Evolutionary conservation across 345 rosid species (phyloP).

Genomic region (Aquilaria sinensis): DNA sequence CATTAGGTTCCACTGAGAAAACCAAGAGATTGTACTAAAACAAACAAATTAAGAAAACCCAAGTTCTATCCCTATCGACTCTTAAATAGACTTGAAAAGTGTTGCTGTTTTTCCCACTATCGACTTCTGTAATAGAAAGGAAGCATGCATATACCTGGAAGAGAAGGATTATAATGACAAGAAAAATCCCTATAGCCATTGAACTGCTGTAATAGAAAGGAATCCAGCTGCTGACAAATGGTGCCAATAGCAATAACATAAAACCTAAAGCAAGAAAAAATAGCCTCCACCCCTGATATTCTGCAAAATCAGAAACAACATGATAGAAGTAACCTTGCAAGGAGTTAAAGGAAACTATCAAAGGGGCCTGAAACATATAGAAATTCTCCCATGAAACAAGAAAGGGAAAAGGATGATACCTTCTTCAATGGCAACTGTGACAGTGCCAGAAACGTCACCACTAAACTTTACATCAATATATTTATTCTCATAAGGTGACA

Average conservation of each 20-base stretch:
- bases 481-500: slow-evolving; percentile 74
- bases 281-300: slow-evolving; percentile 78
- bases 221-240: slow-evolving; percentile 83
- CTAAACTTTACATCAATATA: slow-evolving; percentile 67
- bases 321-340: neutral
- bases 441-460: slow-evolving; percentile 41
- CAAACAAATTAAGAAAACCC: too few relatives aligned
- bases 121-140: too few relatives aligned
- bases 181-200: slow-evolving; percentile 88
- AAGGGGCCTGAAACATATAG: neutral
- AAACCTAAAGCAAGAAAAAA: slow-evolving; percentile 61
- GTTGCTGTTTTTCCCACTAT: too few relatives aligned
- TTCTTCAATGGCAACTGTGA: slow-evolving; percentile 48
- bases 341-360: neutral
- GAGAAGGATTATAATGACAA: slow-evolving; percentile 64
- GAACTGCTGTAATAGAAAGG: slow-evolving; percentile 91
- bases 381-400: neutral
- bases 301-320: slow-evolving; percentile 33
- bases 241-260: slow-evolving; percentile 55
- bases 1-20: too few relatives aligned
- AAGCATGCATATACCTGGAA: slow-evolving; percentile 55
- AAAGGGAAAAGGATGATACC: slow-evolving; percentile 27
- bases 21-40: too few relatives aligned
- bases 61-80: too few relatives aligned
- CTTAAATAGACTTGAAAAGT: too few relatives aligned